Base-by-base conservation (phyloP, 768 basidiomycete species). In the Podaxis sp. region DNA sequence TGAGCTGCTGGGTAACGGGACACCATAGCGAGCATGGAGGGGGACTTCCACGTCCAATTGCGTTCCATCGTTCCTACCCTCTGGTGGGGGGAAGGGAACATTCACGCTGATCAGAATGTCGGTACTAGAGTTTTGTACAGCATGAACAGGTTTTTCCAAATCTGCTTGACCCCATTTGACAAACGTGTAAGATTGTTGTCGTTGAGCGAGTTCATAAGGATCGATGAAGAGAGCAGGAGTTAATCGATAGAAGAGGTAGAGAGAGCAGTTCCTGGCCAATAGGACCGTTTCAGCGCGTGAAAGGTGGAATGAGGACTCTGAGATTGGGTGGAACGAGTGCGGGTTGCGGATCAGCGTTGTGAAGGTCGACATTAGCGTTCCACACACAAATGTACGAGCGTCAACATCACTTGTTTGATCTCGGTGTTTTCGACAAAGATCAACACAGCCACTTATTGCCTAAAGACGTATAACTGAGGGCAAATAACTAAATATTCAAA, bases 161-260 rank as follows among this genome's bases (percentile, higher is more conserved):
- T 62, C 61, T 11, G 19, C 28, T 36, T 42, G 53, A 1, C 61
- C 61, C 61, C 61, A 62, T 19, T 48, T 44, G n/a, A 62, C 12
- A 36, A 62, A 62, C 13, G 61, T 62, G 42, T 62, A 62, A 4
- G 52, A 46, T 36, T 38, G 28, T 33, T 55, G 61, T 46, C 61
- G 61, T 36, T 62, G 61, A 4, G 30, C 61, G 44, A 62, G 61
- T 33, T 62, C 61, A 40, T 55, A 62, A 1, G 61, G 61, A 28
- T 62, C 61, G 12, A 62, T 39, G 26, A 62, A 56, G 24, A 55
- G 30, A 22, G 61, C 39, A 28, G 61, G 30, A 30, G 53, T 1
- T 6, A 62, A 42, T 28, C n/a, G 39, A 17, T 62, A 62, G 42
- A 46, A 36, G 52, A 62, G 42, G n/a, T 62, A 30, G 42, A 62